phyloP scores from a whole-genome alignment of 2,329 filamentous ascomycete species.

The Metarhizium sp. region DNA sequence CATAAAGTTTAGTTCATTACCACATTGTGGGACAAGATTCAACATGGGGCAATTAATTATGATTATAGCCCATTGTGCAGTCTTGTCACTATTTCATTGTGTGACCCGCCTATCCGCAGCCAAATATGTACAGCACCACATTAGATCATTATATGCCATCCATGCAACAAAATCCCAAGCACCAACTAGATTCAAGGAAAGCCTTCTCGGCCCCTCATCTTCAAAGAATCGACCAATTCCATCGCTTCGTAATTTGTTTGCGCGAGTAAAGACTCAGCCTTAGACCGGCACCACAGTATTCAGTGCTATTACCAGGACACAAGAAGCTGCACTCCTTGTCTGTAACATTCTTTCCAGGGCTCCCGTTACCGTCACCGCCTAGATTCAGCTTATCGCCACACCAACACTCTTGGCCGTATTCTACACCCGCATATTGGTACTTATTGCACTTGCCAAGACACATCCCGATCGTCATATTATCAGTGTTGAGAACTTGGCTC shows the following conservation, averaged over 20 bases:
- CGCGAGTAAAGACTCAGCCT: conserved; percentile 23
- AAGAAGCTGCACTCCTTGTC: conserved; percentile 21
- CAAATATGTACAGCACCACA: background rate
- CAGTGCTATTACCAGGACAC: conserved; percentile 23
- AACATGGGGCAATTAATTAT: too few relatives aligned
- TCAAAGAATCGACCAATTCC: background rate
- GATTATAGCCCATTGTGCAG: background rate
- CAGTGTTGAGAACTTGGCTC: conserved; percentile 19
- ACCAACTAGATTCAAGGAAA: background rate
- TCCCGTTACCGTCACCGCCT: conserved; percentile 12
- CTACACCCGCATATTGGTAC: conserved; percentile 26
- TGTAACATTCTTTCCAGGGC: conserved; percentile 19
- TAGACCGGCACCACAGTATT: conserved; percentile 21
- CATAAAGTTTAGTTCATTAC: too few relatives aligned
- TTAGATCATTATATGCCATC: background rate
- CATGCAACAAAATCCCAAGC: background rate
- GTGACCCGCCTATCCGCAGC: background rate
- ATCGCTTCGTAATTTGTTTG: conserved; percentile 3
- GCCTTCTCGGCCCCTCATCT: background rate
- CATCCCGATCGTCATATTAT: conserved; percentile 22
- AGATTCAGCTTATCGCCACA: conserved; percentile 23
- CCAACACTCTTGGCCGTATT: conserved; percentile 29
- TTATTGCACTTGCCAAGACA: conserved; percentile 24
- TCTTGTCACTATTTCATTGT: background rate
- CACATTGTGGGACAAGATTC: too few relatives aligned